These are phyloP conservation scores for Yamadazyma olivae DNA, from an alignment of 805 yeast species.

Conservation along the genomic window DNA sequence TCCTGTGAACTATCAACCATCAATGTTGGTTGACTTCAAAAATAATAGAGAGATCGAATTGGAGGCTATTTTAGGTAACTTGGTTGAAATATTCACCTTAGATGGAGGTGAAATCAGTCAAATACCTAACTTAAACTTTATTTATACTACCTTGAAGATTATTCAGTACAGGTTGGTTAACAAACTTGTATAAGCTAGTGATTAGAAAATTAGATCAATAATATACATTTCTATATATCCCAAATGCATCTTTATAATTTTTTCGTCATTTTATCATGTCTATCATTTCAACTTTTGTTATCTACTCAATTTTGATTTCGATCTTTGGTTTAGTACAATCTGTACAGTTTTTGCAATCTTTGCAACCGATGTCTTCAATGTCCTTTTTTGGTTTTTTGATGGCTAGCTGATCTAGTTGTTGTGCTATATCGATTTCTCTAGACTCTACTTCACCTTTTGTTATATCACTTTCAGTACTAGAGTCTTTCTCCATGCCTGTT, in stretches of 20 bases:
- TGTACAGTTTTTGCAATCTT: constrained; percentile 26
- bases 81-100: constrained; percentile 35
- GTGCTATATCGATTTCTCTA: neutral
- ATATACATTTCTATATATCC: neutral
- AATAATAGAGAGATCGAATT: constrained; percentile 36
- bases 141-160: constrained; percentile 58
- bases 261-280: neutral
- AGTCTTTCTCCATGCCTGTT: too few relatives aligned
- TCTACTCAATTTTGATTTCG: constrained; percentile 8
- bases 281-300: neutral
- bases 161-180: constrained; percentile 44
- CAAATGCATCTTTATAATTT: neutral
- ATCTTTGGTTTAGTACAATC: constrained; percentile 23
- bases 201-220: too few relatives aligned
- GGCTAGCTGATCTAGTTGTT: neutral
- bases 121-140: constrained; percentile 50
- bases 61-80: constrained; percentile 39
- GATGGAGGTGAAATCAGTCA: constrained; percentile 27
- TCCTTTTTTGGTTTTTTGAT: constrained; percentile 3
- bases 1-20: constrained; percentile 37
- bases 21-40: constrained; percentile 38
- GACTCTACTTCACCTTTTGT: too few relatives aligned
- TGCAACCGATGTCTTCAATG: constrained; percentile 20
- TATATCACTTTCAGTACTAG: too few relatives aligned
- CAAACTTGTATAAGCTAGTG: neutral